Evolutionary conservation across 176 grass and related monocot species (phyloP).

Genomic region (Oryza glumipatula): DNA sequence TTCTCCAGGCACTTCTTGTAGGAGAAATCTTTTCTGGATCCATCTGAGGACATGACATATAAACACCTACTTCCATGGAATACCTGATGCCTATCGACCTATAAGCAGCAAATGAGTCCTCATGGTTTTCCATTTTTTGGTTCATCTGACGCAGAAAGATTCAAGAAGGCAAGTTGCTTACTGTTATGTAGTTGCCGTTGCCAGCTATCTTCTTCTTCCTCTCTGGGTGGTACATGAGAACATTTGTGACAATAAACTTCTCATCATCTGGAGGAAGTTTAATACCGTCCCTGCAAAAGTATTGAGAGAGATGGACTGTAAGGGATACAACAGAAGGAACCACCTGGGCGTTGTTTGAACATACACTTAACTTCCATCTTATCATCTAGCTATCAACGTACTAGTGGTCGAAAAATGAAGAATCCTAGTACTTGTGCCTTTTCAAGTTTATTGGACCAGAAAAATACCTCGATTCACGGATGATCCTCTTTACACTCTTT

Average conservation of each 20-base stretch:
- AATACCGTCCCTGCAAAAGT: slow-evolving; percentile 32
- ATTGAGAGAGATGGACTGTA: slow-evolving; percentile 7
- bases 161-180: slow-evolving; percentile 35
- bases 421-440: neutral
- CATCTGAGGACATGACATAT: slow-evolving; percentile 36
- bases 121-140: neutral
- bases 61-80: slow-evolving; percentile 55
- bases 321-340: slow-evolving; percentile 18
- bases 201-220: slow-evolving; percentile 51
- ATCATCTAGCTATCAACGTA: slow-evolving; percentile 28
- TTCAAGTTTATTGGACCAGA: slow-evolving; percentile 12
- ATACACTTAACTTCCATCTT: slow-evolving; percentile 10
- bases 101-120: slow-evolving; percentile 24
- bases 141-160: neutral
- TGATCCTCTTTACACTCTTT: slow-evolving; percentile 55
- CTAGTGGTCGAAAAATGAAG: slow-evolving; percentile 6
- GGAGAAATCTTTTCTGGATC: slow-evolving; percentile 48
- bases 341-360: slow-evolving; percentile 10
- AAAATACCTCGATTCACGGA: slow-evolving; percentile 52
- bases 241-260: slow-evolving; percentile 36
- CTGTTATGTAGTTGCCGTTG: slow-evolving; percentile 47
- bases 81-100: slow-evolving; percentile 39
- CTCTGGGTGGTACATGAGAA: slow-evolving; percentile 60
- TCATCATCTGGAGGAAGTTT: slow-evolving; percentile 43
- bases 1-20: slow-evolving; percentile 67